These are phyloP conservation scores for Saccharata proteae DNA, from an alignment of 2,329 filamentous ascomycete genomes.

Conservation along the genomic window DNA sequence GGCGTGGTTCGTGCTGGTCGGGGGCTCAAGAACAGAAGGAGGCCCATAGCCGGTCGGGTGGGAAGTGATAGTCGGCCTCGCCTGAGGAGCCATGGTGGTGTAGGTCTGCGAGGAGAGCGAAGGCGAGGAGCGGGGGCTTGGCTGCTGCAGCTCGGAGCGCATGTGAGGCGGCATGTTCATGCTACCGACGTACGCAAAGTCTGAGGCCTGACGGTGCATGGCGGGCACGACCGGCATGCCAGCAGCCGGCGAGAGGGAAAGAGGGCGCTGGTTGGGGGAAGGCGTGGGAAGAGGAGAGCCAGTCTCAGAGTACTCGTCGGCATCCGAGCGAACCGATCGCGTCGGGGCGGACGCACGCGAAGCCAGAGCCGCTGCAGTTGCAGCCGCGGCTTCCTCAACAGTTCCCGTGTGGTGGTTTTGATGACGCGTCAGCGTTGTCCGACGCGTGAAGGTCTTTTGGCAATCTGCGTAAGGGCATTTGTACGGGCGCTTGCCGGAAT, in stretches of 20 bases:
- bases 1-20: constrained; percentile 64
- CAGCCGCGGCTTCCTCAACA: constrained; percentile 82
- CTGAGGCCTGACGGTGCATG: constrained; percentile 55
- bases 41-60: constrained; percentile 77
- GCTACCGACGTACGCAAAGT: constrained; percentile 66
- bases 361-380: constrained; percentile 76
- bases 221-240: constrained; percentile 59
- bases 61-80: constrained; percentile 58
- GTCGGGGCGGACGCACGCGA: constrained; percentile 33
- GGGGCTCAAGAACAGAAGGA: constrained; percentile 71
- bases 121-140: constrained; percentile 54
- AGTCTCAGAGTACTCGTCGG: constrained; percentile 57
- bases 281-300: constrained; percentile 68
- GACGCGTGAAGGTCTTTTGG: constrained; percentile 94
- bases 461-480: constrained; percentile 96
- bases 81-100: constrained; percentile 40
- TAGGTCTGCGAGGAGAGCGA: constrained; percentile 52
- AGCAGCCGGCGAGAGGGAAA: constrained; percentile 68
- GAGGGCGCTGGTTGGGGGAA: constrained; percentile 65
- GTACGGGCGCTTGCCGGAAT: constrained; percentile 91
- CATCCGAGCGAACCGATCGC: constrained; percentile 53
- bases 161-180: constrained; percentile 75
- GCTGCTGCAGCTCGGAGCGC: constrained; percentile 59
- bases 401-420: constrained; percentile 94
- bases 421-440: constrained; percentile 88